Conservation (phyloP, 2,329 filamentous ascomycete genomes). For the Trichoderma oligosporum region DNA sequence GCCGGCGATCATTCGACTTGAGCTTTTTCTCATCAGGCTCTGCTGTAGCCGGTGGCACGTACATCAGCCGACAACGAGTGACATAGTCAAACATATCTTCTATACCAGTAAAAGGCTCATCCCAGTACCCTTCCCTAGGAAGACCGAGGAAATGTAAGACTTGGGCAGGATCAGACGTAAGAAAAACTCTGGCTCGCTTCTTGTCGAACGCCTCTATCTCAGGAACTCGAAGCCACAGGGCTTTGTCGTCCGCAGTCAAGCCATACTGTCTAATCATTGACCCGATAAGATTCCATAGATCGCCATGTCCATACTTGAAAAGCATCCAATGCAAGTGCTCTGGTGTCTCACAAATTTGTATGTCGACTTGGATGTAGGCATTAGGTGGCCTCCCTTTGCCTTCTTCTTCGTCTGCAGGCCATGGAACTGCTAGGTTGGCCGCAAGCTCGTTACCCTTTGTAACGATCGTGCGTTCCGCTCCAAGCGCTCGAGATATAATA, state of each 20-base stretch:
- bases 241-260: slow-evolving; percentile 60
- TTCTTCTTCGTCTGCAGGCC: slow-evolving; percentile 36
- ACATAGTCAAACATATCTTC: slow-evolving; percentile 61
- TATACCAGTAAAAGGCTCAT: slow-evolving; percentile 50
- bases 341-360: slow-evolving; percentile 49
- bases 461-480: slow-evolving; percentile 40
- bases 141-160: slow-evolving; percentile 64
- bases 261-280: slow-evolving; percentile 60
- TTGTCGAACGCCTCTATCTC: slow-evolving; percentile 61
- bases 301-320: slow-evolving; percentile 70
- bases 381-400: background rate
- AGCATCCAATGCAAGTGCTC: slow-evolving; percentile 55
- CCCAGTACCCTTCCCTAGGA: slow-evolving; percentile 43
- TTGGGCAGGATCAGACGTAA: slow-evolving; percentile 54
- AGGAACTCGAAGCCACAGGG: slow-evolving; percentile 61
- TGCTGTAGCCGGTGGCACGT: slow-evolving; percentile 31
- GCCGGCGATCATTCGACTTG: slow-evolving; percentile 54
- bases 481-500: slow-evolving; percentile 35
- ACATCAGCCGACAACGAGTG: slow-evolving; percentile 56
- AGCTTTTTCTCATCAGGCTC: slow-evolving; percentile 35
- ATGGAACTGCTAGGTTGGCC: slow-evolving; percentile 53
- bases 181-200: slow-evolving; percentile 54
- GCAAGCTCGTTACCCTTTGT: slow-evolving; percentile 27
- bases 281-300: slow-evolving; percentile 63
- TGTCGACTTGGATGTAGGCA: slow-evolving; percentile 63